These are phyloP conservation scores for Mycosphaerella arachidis DNA, from an alignment of 2,329 filamentous ascomycete genomes.

Conservation along the genomic window DNA sequence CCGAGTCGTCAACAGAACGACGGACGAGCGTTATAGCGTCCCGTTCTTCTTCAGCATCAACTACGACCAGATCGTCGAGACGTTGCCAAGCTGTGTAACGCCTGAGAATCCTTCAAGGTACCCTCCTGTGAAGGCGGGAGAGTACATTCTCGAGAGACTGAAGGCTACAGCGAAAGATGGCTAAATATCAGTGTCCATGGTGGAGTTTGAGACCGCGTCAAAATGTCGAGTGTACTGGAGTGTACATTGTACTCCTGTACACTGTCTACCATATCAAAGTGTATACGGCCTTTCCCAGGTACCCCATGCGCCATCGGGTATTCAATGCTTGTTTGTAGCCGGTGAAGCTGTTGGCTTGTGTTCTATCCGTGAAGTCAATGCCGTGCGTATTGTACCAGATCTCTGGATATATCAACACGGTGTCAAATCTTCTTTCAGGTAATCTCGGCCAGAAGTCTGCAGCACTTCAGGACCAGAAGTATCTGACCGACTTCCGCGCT, in stretches of 20 bases:
- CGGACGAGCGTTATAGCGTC: slow-evolving; percentile 39
- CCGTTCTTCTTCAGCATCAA: slow-evolving; percentile 48
- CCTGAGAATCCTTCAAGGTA: slow-evolving; percentile 33
- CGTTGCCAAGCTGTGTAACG: slow-evolving; percentile 35
- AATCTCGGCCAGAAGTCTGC: too few relatives aligned
- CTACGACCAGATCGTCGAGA: slow-evolving; percentile 39
- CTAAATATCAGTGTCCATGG: background rate
- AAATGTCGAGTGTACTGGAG: background rate
- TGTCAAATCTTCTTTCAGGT: too few relatives aligned
- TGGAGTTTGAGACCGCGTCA: background rate
- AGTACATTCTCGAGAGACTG: slow-evolving; percentile 38
- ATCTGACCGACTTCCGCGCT: background rate
- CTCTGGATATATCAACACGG: too few relatives aligned
- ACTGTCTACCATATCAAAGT: background rate
- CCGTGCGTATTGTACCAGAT: too few relatives aligned
- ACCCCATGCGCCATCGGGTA: too few relatives aligned
- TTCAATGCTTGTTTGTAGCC: too few relatives aligned
- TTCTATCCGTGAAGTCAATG: too few relatives aligned
- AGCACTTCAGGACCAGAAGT: background rate
- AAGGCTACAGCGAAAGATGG: slow-evolving; percentile 13
- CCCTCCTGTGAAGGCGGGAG: slow-evolving; percentile 36
- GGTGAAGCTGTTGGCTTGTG: too few relatives aligned
- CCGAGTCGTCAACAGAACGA: slow-evolving; percentile 43
- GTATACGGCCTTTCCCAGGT: background rate
- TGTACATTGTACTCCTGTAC: background rate